Evolutionary conservation across 140 eudicot genomes (phyloP).

Genomic region (Stevia rebaudiana): DNA sequence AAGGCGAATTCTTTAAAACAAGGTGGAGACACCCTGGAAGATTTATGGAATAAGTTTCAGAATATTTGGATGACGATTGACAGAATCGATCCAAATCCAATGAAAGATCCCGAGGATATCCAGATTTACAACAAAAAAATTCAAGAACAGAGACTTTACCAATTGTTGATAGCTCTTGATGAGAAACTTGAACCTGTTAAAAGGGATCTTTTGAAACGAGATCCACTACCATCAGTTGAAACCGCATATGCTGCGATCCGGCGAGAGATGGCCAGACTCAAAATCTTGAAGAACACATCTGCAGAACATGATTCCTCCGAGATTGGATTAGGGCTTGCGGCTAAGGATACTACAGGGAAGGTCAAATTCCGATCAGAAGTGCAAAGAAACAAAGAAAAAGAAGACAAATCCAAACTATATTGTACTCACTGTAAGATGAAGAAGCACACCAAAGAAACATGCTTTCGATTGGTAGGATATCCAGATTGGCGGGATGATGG

Average conservation of each 20-base stretch:
- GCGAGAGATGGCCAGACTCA: neutral
- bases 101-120: conserved; percentile 12
- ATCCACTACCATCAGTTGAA: neutral
- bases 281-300: neutral
- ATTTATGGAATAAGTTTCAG: conserved; percentile 4
- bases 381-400: neutral
- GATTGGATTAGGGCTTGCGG: neutral
- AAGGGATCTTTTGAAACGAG: neutral
- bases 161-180: conserved; percentile 2
- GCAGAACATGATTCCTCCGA: neutral
- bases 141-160: neutral
- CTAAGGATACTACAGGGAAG: neutral
- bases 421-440: neutral
- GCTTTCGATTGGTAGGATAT: no score
- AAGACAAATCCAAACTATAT: neutral
- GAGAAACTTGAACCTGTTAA: conserved; percentile 4
- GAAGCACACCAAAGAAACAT: neutral
- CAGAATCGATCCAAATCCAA: conserved; percentile 4
- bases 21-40: conserved; percentile 1
- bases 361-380: neutral
- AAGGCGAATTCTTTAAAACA: neutral
- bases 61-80: conserved; percentile 5
- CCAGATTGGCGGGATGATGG: no score
- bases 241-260: neutral
- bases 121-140: conserved; percentile 1